Base-by-base conservation (phyloP, 108 stramenopile species). In the Fragilaria radians region DNA sequence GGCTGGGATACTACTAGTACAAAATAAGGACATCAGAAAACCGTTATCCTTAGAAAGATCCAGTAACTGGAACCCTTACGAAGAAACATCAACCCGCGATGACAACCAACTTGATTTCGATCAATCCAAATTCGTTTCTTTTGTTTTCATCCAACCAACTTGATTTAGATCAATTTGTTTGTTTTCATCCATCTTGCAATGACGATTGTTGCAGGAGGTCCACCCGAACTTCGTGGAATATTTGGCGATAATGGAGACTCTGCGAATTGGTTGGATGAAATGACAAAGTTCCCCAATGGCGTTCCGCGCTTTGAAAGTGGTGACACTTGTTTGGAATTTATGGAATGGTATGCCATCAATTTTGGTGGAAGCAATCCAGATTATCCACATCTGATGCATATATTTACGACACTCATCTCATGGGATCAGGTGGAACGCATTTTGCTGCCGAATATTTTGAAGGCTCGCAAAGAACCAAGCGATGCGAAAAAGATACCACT, bases 351-450 rank as follows among this genome's bases (percentile, higher is more conserved):
- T 75, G 78, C 82, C 65, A 75, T 57, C 21, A 55, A 73, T 47
- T 70, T 88, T 61, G 86, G 86, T 34, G 92, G 92, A 47, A 72
- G 70, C 46, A 93, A 93, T 73, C 92, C 92, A 0, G 83, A 86
- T 31, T 76, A 77, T 63, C 85, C 88, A 7, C 83, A 86, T 27
- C 53, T 90, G 56, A 80, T 80, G 72, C 92, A 93, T 61, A 89
- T 89, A 9, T 93, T 93, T 59, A 93, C 92, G 1, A 89, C 81
- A 60, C 66, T 93, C 21, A 86, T 85, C 7, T 76, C 65, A 3
- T 93, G 88, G 92, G 85, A 85, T 27, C 92, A 93, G 65, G 83
- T 93, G 25, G 81, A 93, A 62, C 48, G 53, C 1, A 74, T 85
- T 29, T 67, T 93, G 17, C 54, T 93, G 1, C 92, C 92, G 2